Conservation (phyloP, 768 basidiomycete genomes). For the Lactarius tabidus region DNA sequence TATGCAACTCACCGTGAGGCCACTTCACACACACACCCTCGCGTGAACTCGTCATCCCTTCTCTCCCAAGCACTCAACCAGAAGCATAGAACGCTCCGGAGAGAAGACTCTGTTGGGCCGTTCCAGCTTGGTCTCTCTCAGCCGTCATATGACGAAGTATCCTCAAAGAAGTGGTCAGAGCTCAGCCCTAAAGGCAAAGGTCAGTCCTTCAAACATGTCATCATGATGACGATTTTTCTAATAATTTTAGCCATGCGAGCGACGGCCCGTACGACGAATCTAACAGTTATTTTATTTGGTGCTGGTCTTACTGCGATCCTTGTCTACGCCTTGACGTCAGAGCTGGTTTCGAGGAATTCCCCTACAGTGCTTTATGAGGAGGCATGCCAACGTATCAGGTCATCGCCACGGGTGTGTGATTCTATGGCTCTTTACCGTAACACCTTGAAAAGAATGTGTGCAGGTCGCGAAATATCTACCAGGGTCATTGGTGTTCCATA, state of each 20-base stretch:
- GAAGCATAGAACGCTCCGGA: conserved; percentile 39
- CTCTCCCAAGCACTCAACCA: conserved; percentile 66
- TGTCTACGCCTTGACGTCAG: conserved; percentile 74
- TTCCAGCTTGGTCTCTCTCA: conserved; percentile 71
- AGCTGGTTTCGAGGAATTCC: conserved; percentile 84
- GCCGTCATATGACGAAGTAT: conserved; percentile 49
- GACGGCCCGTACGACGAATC: conserved; percentile 49
- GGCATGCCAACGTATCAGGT: conserved; percentile 48
- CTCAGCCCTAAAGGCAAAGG: conserved; percentile 75
- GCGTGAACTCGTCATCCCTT: conserved; percentile 42
- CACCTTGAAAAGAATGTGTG: conserved; percentile 1
- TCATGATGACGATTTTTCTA: not conserved
- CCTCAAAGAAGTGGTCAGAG: conserved; percentile 74
- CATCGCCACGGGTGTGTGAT: conserved; percentile 41
- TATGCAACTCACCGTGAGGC: conserved; percentile 20
- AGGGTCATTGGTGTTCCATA: conserved; percentile 69
- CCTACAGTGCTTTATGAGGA: conserved; percentile 75
- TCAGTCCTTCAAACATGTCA: conserved; percentile 28
- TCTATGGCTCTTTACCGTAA: not conserved
- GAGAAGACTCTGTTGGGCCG: conserved; percentile 67
- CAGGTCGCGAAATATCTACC: conserved; percentile 70
- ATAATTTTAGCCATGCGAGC: conserved; percentile 44
- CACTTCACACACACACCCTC: not conserved
- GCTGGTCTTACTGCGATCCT: conserved; percentile 75
- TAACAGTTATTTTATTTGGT: conserved; percentile 63